phyloP scores from a whole-genome alignment of 441 rosid genomes.

The Erodium chrysanthum region DNA sequence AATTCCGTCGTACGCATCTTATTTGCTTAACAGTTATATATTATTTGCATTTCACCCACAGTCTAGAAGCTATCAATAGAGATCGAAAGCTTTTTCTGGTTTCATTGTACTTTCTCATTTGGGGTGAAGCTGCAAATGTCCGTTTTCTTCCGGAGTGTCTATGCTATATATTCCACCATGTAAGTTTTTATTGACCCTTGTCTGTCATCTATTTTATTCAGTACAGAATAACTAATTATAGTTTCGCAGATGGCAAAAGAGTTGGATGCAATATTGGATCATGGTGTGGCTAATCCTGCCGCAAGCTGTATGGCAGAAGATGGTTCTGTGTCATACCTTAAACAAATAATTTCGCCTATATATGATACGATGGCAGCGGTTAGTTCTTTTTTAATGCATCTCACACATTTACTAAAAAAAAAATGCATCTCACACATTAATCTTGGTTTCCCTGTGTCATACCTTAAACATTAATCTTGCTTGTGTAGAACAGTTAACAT shows the following conservation, averaged over 20 bases:
- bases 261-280: slow-evolving; percentile 88
- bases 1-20: slow-evolving; percentile 11
- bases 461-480: no score
- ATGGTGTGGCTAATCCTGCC: slow-evolving; percentile 65
- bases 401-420: no score
- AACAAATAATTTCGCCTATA: slow-evolving; percentile 65
- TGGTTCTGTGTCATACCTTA: slow-evolving; percentile 77
- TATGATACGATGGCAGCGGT: slow-evolving; percentile 54
- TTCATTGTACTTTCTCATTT: slow-evolving; percentile 83
- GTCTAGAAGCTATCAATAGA: slow-evolving; percentile 78
- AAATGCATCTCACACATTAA: slow-evolving; percentile 4
- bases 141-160: slow-evolving; percentile 98
- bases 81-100: slow-evolving; percentile 91
- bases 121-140: slow-evolving; percentile 99
- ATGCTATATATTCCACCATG: slow-evolving; percentile 94
- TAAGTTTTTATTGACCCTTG: slow-evolving; percentile 34
- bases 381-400: slow-evolving; percentile 25
- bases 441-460: not conserved
- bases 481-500: slow-evolving; percentile 6
- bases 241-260: slow-evolving; percentile 88
- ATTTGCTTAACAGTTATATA: slow-evolving; percentile 13
- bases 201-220: not conserved
- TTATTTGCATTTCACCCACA: slow-evolving; percentile 25
- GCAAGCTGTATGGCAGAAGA: slow-evolving; percentile 46
- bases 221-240: slow-evolving; percentile 4